A percentile compares a stretch with the other conserved stretches of the same genome.
Evolutionary conservation across 2,329 filamentous ascomycete genomes (phyloP).

Genomic region (Botryotinia convoluta): DNA sequence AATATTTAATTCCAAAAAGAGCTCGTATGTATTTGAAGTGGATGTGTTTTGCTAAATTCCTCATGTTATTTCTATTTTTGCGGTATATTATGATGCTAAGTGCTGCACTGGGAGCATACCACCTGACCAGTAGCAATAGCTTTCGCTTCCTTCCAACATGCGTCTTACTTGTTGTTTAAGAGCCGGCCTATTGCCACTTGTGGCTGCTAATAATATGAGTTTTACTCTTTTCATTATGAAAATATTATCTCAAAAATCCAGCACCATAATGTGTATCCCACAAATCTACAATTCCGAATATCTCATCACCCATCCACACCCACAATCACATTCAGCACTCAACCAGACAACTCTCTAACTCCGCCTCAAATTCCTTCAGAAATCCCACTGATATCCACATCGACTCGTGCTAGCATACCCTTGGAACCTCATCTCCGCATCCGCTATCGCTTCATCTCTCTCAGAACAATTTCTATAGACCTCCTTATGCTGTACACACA

Average conservation of each 20-base stretch:
- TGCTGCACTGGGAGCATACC: background rate
- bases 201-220: background rate
- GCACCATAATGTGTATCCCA: background rate
- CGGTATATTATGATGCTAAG: background rate
- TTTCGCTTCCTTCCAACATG: background rate
- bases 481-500: background rate
- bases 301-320: background rate
- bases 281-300: background rate
- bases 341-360: too few relatives aligned
- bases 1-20: too few relatives aligned
- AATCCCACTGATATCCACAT: constrained; percentile 3
- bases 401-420: background rate
- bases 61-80: background rate
- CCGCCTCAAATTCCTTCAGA: background rate
- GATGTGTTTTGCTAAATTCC: background rate
- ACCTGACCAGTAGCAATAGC: background rate
- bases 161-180: too few relatives aligned
- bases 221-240: background rate
- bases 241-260: background rate
- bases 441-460: too few relatives aligned
- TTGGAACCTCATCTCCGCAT: background rate
- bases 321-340: background rate
- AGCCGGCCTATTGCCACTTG: background rate
- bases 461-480: background rate
- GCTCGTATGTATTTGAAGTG: fast-evolving